phyloP scores from a whole-genome alignment of 495 filamentous ascomycete species.

The Tuber melanosporum region DNA sequence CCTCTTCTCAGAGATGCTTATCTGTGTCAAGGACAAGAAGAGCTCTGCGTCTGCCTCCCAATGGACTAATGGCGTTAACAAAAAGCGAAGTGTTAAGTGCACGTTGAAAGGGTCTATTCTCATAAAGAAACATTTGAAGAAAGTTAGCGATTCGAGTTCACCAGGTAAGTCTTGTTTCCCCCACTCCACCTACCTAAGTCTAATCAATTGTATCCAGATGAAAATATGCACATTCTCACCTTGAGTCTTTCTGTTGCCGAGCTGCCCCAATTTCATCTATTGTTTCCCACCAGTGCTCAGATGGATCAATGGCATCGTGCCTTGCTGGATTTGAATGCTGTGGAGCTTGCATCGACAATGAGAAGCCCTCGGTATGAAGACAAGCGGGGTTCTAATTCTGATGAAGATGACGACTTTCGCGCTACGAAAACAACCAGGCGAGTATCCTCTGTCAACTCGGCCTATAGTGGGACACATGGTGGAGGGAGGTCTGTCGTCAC shows the following conservation, averaged over 20 bases:
- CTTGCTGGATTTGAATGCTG: conserved; percentile 71
- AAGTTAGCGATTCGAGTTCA: conserved; percentile 60
- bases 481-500: conserved; percentile 68
- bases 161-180: conserved; percentile 45
- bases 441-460: conserved; percentile 80
- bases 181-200: not conserved
- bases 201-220: conserved; percentile 50
- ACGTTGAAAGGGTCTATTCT: conserved; percentile 96
- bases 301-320: conserved; percentile 88
- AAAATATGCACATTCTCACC: conserved; percentile 65
- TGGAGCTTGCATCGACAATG: conserved; percentile 53
- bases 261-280: conserved; percentile 92
- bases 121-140: conserved; percentile 96
- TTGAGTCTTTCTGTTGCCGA: conserved; percentile 88
- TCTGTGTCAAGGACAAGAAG: conserved; percentile 98
- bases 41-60: conserved; percentile 49
- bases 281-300: conserved; percentile 77
- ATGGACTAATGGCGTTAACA: conserved; percentile 55
- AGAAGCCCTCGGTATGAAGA: conserved; percentile 68
- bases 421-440: conserved; percentile 61
- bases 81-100: conserved; percentile 57
- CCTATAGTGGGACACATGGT: conserved; percentile 78
- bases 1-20: conserved; percentile 97
- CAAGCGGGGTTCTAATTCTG: conserved; percentile 57
- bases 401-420: conserved; percentile 90